Evolutionary conservation across 352 stramenopile species (phyloP).

Genomic region (Paralagenidium karlingii): DNA sequence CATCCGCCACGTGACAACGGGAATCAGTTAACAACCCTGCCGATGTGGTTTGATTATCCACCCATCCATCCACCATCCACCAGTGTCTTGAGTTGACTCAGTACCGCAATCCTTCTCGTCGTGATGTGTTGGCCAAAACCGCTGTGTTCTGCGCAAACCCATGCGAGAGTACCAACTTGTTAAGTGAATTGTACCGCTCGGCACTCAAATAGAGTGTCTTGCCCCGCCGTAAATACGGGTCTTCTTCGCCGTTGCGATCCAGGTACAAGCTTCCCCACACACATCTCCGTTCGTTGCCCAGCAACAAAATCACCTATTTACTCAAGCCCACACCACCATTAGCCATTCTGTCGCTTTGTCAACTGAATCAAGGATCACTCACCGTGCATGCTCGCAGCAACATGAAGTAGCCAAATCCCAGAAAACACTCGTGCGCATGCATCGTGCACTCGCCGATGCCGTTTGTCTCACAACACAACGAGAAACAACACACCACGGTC

Average conservation of each 20-base stretch:
- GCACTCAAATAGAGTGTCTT: constrained; percentile 62
- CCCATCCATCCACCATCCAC: too few relatives aligned
- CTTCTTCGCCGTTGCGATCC: constrained; percentile 79
- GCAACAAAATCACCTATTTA: constrained; percentile 70
- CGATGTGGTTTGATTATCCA: too few relatives aligned
- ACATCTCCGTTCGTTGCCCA: constrained; percentile 65
- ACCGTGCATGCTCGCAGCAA: constrained; percentile 68
- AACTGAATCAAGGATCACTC: neutral
- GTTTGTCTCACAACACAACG: constrained; percentile 40
- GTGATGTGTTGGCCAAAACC: constrained; percentile 64
- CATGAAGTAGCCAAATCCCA: constrained; percentile 49
- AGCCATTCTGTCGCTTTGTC: neutral
- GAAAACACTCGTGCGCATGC: constrained; percentile 48
- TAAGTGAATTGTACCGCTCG: constrained; percentile 35
- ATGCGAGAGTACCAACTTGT: constrained; percentile 59
- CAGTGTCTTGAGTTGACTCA: too few relatives aligned
- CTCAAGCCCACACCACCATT: neutral
- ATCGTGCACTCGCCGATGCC: constrained; percentile 63
- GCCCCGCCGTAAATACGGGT: constrained; percentile 61
- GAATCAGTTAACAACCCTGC: too few relatives aligned
- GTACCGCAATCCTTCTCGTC: constrained; percentile 65
- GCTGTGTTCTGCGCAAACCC: constrained; percentile 64
- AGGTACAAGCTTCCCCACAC: constrained; percentile 78
- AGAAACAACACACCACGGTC: constrained; percentile 65
- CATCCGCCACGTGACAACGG: too few relatives aligned